phyloP scores from a whole-genome alignment of 2,329 filamentous ascomycete genomes.

The Botrytis elliptica region DNA sequence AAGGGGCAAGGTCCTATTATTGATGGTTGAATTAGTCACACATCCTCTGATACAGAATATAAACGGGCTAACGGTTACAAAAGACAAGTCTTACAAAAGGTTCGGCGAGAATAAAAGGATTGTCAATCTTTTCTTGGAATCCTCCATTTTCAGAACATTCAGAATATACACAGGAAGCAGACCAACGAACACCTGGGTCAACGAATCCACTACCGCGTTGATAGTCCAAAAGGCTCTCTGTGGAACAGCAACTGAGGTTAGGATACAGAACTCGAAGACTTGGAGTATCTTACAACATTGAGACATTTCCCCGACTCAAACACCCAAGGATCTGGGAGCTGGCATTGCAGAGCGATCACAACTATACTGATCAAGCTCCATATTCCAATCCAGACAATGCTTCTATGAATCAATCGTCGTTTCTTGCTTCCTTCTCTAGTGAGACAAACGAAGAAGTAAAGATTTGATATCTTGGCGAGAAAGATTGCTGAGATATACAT shows the following conservation, averaged over 20 bases:
- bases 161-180: slow-evolving; percentile 13
- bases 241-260: not conserved
- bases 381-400: not conserved
- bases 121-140: not conserved
- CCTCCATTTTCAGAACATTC: not conserved
- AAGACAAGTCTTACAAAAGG: not conserved
- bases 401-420: not conserved
- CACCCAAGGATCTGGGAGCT: not conserved
- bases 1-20: slow-evolving; percentile 4
- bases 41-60: not conserved
- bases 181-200: not conserved
- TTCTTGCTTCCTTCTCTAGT: not conserved
- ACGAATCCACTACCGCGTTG: not conserved
- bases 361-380: not conserved
- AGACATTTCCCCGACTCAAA: not conserved
- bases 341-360: slow-evolving; percentile 2
- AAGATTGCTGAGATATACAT: slow-evolving; percentile 9
- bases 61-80: not conserved
- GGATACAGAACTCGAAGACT: not conserved
- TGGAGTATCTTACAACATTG: not conserved
- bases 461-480: not conserved
- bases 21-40: not conserved
- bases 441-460: slow-evolving; percentile 8
- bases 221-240: slow-evolving; percentile 14
- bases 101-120: slow-evolving; percentile 11